Evolutionary conservation across 2,329 filamentous ascomycete genomes (phyloP).

Genomic region (Esteya vermicola): DNA sequence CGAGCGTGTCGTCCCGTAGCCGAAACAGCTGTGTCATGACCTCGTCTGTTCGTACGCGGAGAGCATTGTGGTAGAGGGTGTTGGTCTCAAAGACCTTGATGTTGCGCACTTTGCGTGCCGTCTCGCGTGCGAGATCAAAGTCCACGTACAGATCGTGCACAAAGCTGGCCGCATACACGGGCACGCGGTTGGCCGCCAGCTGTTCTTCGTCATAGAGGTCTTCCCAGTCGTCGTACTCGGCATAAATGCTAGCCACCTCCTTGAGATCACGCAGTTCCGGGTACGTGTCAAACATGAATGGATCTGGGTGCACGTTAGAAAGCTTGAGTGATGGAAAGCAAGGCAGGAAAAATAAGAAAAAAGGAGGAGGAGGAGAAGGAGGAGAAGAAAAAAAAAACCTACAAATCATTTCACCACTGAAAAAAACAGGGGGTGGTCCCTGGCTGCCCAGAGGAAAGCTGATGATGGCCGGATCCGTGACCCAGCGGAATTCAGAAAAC

Average conservation of each 20-base stretch:
- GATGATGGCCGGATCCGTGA: slow-evolving; percentile 18
- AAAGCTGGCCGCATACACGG: slow-evolving; percentile 73
- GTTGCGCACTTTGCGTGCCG: slow-evolving; percentile 58
- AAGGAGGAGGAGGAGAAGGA: not conserved
- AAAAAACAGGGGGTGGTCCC: slow-evolving; percentile 46
- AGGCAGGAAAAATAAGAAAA: not conserved
- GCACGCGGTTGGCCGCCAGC: slow-evolving; percentile 63
- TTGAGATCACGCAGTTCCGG: slow-evolving; percentile 57
- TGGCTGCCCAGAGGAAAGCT: too few relatives aligned
- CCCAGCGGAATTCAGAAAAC: slow-evolving; percentile 35
- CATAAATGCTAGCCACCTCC: slow-evolving; percentile 56
- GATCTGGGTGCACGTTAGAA: slow-evolving; percentile 21
- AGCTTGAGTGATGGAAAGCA: not conserved
- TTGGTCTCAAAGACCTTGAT: slow-evolving; percentile 79
- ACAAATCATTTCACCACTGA: slow-evolving; percentile 86
- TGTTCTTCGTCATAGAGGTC: slow-evolving; percentile 61
- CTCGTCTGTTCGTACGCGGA: slow-evolving; percentile 60
- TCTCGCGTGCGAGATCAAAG: slow-evolving; percentile 56
- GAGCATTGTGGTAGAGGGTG: slow-evolving; percentile 71
- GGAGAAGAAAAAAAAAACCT: not conserved
- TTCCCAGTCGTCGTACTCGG: slow-evolving; percentile 55
- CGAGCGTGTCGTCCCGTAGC: slow-evolving; percentile 54
- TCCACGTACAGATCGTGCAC: slow-evolving; percentile 91
- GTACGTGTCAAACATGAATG: slow-evolving; percentile 71
- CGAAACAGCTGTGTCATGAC: slow-evolving; percentile 64